These are phyloP conservation scores for Fusarium coicis DNA, from an alignment of 2,329 filamentous ascomycete species.

Conservation along the genomic window DNA sequence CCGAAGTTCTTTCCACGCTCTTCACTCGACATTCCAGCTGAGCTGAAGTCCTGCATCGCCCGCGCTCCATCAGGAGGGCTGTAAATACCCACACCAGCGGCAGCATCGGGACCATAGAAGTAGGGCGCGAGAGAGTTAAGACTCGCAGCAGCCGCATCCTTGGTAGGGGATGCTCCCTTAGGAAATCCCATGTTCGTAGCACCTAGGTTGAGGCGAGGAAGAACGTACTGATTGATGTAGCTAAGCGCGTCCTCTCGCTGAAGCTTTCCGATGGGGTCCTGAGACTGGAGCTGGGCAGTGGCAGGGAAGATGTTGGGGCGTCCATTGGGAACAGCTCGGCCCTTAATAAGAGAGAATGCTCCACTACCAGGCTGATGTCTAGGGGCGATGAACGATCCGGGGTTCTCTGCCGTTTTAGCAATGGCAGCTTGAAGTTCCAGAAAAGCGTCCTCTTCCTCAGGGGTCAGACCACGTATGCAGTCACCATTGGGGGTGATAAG, in stretches of 20 bases:
- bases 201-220: slow-evolving; percentile 68
- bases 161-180: slow-evolving; percentile 52
- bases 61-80: slow-evolving; percentile 51
- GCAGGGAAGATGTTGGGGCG: slow-evolving; percentile 70
- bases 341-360: slow-evolving; percentile 72
- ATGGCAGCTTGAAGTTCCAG: slow-evolving; percentile 73
- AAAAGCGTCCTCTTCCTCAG: slow-evolving; percentile 76
- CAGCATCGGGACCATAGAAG: slow-evolving; percentile 62
- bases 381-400: slow-evolving; percentile 66
- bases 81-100: slow-evolving; percentile 58
- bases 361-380: slow-evolving; percentile 64
- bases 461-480: slow-evolving; percentile 76
- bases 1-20: slow-evolving; percentile 47
- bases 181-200: slow-evolving; percentile 57
- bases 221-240: slow-evolving; percentile 76
- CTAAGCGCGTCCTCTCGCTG: slow-evolving; percentile 73
- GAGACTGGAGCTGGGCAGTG: slow-evolving; percentile 57
- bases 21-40: slow-evolving; percentile 42
- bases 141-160: slow-evolving; percentile 60
- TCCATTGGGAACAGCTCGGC: slow-evolving; percentile 72
- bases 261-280: slow-evolving; percentile 72
- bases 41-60: slow-evolving; percentile 50
- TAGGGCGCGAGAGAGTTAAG: slow-evolving; percentile 66
- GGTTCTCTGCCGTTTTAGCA: slow-evolving; percentile 59
- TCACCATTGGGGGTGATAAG: slow-evolving; percentile 81